Conservation (phyloP, 192 early-diverging fungal species). For the Linnemannia zychae region DNA sequence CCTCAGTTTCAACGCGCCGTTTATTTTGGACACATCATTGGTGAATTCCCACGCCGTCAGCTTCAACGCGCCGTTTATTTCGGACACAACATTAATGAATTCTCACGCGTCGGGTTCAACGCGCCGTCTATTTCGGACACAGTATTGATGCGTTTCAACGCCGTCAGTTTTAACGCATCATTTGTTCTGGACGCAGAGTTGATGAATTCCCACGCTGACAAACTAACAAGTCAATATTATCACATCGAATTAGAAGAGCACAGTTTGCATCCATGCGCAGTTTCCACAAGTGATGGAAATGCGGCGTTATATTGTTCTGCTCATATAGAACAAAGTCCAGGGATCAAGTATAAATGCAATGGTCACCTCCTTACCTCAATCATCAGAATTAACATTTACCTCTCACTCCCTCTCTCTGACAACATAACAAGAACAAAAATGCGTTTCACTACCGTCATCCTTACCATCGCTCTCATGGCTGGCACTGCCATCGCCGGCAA, state of each 20-base stretch:
- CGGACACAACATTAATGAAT: background rate
- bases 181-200: background rate
- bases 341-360: conserved; percentile 7
- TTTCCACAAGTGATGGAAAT: conserved; percentile 10
- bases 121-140: background rate
- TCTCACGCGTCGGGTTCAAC: background rate
- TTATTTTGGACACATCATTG: background rate
- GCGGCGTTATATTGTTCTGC: background rate
- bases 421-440: conserved; percentile 11
- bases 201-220: background rate
- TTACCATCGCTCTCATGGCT: conserved; percentile 9
- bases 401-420: conserved; percentile 1
- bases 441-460: conserved; percentile 13
- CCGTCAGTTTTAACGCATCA: too few species aligned
- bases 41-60: too few species aligned
- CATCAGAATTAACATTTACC: conserved; percentile 8
- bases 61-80: too few species aligned
- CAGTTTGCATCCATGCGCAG: background rate
- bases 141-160: too few species aligned
- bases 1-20: background rate
- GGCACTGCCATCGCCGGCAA: conserved; percentile 2
- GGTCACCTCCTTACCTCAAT: background rate
- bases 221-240: background rate
- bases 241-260: conserved; percentile 3
- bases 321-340: background rate